Conservation (phyloP, 2,329 filamentous ascomycete genomes). For the Paracoccidioides lutzii region DNA sequence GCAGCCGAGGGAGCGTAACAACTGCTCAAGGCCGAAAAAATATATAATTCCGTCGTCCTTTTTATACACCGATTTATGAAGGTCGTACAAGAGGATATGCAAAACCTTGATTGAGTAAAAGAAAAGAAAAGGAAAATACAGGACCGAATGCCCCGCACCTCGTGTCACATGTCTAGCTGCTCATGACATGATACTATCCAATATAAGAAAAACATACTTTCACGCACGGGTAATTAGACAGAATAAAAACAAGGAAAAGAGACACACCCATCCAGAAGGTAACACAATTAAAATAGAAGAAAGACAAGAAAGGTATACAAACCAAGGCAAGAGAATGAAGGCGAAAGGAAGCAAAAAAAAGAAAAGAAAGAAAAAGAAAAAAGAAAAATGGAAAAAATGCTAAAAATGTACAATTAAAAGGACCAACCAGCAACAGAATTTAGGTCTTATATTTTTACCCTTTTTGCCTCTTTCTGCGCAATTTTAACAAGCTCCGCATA, state of each 20-base stretch:
- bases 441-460: conserved; percentile 38
- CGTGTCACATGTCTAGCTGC: not conserved
- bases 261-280: not conserved
- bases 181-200: not conserved
- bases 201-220: not conserved
- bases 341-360: not conserved
- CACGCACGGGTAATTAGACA: not conserved
- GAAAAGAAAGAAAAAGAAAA: not conserved
- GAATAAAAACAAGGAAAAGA: not conserved
- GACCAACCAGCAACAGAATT: no score
- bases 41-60: not conserved
- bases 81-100: not conserved
- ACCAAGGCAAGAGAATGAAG: not conserved
- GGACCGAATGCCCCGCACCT: not conserved
- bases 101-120: not conserved
- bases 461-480: conserved; percentile 45
- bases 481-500: conserved; percentile 47
- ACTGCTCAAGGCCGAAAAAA: not conserved
- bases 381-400: not conserved
- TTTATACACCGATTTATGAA: conserved; percentile 4
- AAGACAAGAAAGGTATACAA: not conserved
- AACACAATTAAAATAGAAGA: not conserved
- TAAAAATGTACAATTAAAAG: no score
- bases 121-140: not conserved
- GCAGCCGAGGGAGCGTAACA: no score